Evolutionary conservation across 2,329 filamentous ascomycete species (phyloP).

Genomic region (Alternaria rosae): DNA sequence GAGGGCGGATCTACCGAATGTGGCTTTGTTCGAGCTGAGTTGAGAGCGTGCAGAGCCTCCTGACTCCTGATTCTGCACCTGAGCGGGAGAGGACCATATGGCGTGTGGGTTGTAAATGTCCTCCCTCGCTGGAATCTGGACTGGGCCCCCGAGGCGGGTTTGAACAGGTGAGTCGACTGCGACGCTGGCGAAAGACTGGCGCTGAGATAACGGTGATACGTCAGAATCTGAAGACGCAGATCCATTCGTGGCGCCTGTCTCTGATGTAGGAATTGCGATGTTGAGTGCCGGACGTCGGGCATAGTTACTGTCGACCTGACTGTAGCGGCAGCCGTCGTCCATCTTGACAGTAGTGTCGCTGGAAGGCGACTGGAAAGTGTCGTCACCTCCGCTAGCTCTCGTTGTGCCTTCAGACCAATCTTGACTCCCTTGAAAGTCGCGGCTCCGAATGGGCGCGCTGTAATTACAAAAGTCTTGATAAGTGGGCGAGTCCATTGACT

Average conservation of each 20-base stretch:
- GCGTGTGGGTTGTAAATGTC: neutral
- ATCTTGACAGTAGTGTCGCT: neutral
- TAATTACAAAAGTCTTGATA: neutral
- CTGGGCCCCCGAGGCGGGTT: neutral
- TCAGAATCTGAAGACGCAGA: neutral
- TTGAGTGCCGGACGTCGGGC: too few relatives aligned
- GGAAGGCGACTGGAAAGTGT: neutral
- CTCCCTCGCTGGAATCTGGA: neutral
- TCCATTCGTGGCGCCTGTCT: neutral
- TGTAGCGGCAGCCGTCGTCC: neutral
- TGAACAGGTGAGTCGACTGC: neutral
- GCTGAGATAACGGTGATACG: neutral
- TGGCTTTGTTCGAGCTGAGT: neutral
- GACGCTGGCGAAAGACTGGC: neutral
- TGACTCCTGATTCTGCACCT: neutral
- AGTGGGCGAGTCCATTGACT: neutral
- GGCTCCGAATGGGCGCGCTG: neutral
- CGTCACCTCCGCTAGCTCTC: too few relatives aligned
- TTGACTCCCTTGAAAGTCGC: neutral
- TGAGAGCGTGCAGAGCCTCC: neutral
- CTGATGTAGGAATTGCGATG: too few relatives aligned
- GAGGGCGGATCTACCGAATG: too few relatives aligned
- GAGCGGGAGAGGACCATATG: neutral
- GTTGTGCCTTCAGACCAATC: neutral
- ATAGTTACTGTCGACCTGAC: too few relatives aligned